phyloP scores from a whole-genome alignment of 257 asterid genomes.

The Prunella vulgaris region DNA sequence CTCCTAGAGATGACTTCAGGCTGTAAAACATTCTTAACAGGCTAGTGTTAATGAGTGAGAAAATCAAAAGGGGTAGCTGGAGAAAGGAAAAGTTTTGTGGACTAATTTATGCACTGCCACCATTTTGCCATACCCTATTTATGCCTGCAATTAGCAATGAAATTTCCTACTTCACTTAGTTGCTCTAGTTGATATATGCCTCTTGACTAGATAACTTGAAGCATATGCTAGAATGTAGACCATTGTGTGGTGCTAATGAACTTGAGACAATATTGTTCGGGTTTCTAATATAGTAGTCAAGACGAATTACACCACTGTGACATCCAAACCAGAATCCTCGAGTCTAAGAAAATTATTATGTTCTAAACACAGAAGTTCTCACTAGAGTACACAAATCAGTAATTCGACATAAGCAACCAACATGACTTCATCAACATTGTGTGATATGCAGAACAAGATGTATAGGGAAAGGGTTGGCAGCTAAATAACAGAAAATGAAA shows the following conservation, averaged over 20 bases:
- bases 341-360: background rate
- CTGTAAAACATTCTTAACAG: background rate
- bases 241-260: background rate
- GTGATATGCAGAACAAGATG: background rate
- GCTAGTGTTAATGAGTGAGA: background rate
- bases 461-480: background rate
- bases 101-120: background rate
- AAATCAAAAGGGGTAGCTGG: no score
- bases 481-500: background rate
- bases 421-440: background rate
- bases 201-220: background rate
- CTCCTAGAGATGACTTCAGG: conserved; percentile 53
- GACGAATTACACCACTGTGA: no score
- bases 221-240: background rate
- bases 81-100: background rate
- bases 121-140: background rate
- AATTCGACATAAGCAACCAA: background rate
- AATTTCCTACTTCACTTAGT: background rate
- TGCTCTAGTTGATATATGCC: background rate
- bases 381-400: background rate
- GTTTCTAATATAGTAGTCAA: no score
- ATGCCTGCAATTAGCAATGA: background rate
- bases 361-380: background rate
- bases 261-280: no score
- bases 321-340: background rate